Evolutionary conservation across 495 filamentous ascomycete genomes (phyloP).

Genomic region (Penicillium cataractarum): DNA sequence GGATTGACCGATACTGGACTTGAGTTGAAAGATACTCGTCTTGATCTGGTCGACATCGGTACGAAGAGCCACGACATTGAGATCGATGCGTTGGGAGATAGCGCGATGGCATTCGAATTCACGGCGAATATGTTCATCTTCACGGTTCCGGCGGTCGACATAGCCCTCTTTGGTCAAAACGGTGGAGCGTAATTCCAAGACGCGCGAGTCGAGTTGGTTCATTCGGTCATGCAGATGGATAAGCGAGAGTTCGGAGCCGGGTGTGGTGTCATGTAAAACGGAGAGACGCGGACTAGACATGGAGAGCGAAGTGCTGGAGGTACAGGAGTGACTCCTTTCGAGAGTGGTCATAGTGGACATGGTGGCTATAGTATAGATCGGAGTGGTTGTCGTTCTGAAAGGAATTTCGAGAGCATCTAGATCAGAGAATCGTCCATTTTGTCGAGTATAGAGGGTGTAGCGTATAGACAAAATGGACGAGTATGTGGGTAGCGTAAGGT

Average conservation of each 20-base stretch:
- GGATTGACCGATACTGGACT: slow-evolving; percentile 38
- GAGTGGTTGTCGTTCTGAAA: neutral
- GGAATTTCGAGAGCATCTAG: slow-evolving; percentile 15
- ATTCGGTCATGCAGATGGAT: slow-evolving; percentile 44
- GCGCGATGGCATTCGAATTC: slow-evolving; percentile 44
- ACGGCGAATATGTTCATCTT: slow-evolving; percentile 46
- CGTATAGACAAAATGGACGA: too few species aligned
- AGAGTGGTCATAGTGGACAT: slow-evolving; percentile 43
- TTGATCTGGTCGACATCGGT: slow-evolving; percentile 46
- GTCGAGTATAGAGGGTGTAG: slow-evolving; percentile 1
- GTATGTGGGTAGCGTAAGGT: neutral
- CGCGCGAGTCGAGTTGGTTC: slow-evolving; percentile 42
- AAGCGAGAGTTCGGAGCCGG: slow-evolving; percentile 39
- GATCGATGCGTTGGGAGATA: slow-evolving; percentile 43
- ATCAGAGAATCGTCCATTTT: slow-evolving; percentile 27
- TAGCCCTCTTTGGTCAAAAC: slow-evolving; percentile 46
- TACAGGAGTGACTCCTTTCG: slow-evolving; percentile 46
- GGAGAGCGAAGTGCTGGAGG: slow-evolving; percentile 45
- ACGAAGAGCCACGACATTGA: slow-evolving; percentile 43
- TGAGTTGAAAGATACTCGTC: slow-evolving; percentile 40
- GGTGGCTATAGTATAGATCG: slow-evolving; percentile 8
- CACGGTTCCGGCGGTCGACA: slow-evolving; percentile 46
- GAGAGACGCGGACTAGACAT: slow-evolving; percentile 45
- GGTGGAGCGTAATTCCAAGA: slow-evolving; percentile 43
- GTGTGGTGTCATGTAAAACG: slow-evolving; percentile 38